A percentile compares a stretch with the other conserved stretches of the same genome.
These are phyloP conservation scores for Aureobasidium lini DNA, from an alignment of 2,329 filamentous ascomycete species.

Conservation along the genomic window DNA sequence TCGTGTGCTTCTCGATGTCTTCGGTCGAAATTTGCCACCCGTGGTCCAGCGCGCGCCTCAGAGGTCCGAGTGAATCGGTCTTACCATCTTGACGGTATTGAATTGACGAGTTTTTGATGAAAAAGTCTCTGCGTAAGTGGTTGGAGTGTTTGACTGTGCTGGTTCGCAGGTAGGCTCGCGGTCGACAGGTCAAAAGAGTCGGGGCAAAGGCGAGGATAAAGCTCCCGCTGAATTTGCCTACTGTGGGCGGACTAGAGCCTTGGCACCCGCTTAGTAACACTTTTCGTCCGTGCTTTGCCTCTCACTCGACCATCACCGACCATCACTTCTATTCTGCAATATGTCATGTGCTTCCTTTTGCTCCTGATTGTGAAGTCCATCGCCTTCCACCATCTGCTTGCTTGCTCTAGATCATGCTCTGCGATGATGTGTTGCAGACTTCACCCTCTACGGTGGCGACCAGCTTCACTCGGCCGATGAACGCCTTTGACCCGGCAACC, in stretches of 20 bases:
- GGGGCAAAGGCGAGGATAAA: conserved; percentile 13
- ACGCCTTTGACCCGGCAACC: conserved; percentile 1
- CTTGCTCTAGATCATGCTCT: not conserved
- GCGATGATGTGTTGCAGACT: not conserved
- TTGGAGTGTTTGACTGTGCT: conserved; percentile 10
- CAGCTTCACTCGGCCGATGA: not conserved
- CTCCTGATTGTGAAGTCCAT: not conserved
- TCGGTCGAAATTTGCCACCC: conserved; percentile 7
- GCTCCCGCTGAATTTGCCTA: conserved; percentile 12
- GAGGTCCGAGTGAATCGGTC: not conserved
- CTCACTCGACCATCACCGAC: not conserved
- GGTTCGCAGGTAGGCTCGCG: conserved; percentile 13
- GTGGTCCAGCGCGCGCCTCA: conserved; percentile 7
- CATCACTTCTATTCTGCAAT: not conserved
- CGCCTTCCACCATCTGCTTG: not conserved
- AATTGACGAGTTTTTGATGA: conserved; percentile 5
- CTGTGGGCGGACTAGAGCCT: conserved; percentile 10
- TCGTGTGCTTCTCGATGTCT: conserved; percentile 3
- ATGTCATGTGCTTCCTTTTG: conserved; percentile 7
- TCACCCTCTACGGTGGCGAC: not conserved
- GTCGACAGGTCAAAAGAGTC: conserved; percentile 13
- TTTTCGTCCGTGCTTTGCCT: conserved; percentile 5
- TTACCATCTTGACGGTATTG: conserved; percentile 14
- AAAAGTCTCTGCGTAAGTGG: conserved; percentile 11
- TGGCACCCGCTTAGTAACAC: conserved; percentile 11